Conservation (phyloP, 306 rosid species). For the Vigna hirtella region DNA sequence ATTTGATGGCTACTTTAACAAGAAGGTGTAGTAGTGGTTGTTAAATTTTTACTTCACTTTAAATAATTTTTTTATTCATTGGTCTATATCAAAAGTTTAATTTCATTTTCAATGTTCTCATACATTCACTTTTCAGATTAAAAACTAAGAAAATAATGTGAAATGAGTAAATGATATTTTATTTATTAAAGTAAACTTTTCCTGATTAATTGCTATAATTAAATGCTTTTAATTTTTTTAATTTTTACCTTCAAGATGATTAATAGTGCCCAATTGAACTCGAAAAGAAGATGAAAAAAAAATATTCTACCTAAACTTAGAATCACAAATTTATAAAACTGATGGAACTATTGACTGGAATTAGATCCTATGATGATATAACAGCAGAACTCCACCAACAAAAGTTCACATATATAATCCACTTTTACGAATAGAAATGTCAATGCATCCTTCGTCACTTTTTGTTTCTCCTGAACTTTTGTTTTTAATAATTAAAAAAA, state of each 20-base stretch:
- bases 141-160: background rate
- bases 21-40: background rate
- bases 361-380: background rate
- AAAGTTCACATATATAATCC: background rate
- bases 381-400: background rate
- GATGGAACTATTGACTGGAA: background rate
- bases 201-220: background rate
- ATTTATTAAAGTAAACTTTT: background rate
- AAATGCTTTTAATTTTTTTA: background rate
- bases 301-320: background rate
- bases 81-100: background rate
- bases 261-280: background rate
- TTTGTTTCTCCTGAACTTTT: background rate
- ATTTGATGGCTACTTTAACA: background rate
- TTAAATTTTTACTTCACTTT: background rate
- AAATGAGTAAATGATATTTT: background rate
- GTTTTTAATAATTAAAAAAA: no score
- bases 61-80: background rate
- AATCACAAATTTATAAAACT: background rate
- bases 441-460: background rate
- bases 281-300: background rate
- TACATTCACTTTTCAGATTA: background rate
- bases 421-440: background rate
- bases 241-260: background rate
- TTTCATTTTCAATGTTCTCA: background rate